Conservation (phyloP, 176 grass and related monocot genomes). For the Aegilops speltoides region DNA sequence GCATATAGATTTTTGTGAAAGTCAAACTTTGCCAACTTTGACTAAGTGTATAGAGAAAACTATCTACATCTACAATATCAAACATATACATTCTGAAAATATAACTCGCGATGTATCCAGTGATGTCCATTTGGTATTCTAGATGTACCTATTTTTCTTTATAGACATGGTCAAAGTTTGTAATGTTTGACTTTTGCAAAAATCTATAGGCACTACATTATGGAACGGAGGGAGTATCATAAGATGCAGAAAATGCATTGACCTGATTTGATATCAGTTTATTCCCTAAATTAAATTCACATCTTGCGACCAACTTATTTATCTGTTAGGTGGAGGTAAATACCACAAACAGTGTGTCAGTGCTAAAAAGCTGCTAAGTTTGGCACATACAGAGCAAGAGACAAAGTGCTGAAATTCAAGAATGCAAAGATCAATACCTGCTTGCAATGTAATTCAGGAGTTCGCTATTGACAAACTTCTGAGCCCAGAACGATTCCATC, state of each 20-base stretch:
- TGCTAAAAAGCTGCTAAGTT: neutral
- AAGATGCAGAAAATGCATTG: neutral
- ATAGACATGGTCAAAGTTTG: too few species aligned
- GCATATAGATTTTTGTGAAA: too few species aligned
- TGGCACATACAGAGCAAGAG: neutral
- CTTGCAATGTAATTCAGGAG: conserved; percentile 27
- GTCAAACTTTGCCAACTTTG: too few species aligned
- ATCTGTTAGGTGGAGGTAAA: neutral
- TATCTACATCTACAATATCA: too few species aligned
- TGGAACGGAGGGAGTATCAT: neutral
- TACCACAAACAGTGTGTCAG: neutral
- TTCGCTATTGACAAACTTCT: conserved; percentile 19
- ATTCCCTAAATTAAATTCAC: neutral
- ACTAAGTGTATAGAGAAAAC: too few species aligned
- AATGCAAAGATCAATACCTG: conserved; percentile 14
- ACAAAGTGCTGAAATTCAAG: neutral
- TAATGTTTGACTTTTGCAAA: too few species aligned
- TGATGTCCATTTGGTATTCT: too few species aligned
- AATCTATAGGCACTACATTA: too few species aligned
- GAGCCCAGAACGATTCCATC: conserved; percentile 38
- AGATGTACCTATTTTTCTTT: too few species aligned
- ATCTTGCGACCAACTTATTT: neutral
- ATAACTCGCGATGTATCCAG: too few species aligned
- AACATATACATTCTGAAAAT: too few species aligned
- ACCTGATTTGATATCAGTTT: neutral